Evolutionary conservation across 306 rosid genomes (phyloP).

Genomic region (Oemleria cerasiformis): DNA sequence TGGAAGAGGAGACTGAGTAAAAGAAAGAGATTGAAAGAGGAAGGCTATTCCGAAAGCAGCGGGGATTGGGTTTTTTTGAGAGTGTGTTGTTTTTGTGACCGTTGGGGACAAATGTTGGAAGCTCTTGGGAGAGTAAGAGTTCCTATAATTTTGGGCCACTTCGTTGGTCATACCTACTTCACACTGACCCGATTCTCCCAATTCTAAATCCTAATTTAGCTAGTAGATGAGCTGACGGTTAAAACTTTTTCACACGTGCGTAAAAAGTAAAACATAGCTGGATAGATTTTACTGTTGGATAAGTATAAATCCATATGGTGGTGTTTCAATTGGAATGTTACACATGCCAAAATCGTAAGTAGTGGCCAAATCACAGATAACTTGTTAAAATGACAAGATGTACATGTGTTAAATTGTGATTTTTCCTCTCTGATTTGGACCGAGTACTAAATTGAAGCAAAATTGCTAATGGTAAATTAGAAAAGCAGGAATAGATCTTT

Average conservation of each 20-base stretch:
- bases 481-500: not conserved
- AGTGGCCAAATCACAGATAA: too few species aligned
- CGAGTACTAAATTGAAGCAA: too few species aligned
- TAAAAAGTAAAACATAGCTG: too few species aligned
- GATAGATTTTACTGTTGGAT: too few species aligned
- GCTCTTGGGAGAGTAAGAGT: not conserved
- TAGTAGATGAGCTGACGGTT: not conserved
- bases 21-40: constrained; percentile 12
- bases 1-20: constrained; percentile 15
- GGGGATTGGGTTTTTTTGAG: not conserved
- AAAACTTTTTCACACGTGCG: too few species aligned
- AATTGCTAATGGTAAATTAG: not conserved
- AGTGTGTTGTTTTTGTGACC: not conserved
- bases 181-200: not conserved
- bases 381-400: too few species aligned
- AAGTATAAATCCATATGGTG: too few species aligned
- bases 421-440: too few species aligned
- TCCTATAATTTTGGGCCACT: not conserved
- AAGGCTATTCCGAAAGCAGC: not conserved
- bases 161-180: constrained; percentile 8
- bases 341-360: too few species aligned
- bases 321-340: too few species aligned
- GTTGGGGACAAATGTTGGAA: constrained; percentile 15
- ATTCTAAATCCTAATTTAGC: not conserved
- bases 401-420: too few species aligned